Evolutionary conservation across 2,329 filamentous ascomycete species (phyloP).

Genomic region (Penicillium sp.): DNA sequence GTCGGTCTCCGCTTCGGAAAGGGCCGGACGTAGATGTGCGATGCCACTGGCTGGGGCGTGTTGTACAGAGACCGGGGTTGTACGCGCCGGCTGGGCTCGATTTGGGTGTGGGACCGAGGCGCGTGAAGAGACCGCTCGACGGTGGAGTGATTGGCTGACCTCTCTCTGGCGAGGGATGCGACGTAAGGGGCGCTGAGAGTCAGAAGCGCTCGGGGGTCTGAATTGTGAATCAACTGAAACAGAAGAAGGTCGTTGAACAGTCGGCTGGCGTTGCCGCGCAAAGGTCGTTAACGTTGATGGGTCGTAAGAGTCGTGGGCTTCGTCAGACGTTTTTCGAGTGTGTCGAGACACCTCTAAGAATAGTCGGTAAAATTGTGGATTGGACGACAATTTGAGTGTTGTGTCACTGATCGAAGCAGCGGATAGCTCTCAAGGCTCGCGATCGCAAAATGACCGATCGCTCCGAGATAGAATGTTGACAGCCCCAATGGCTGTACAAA

Average conservation of each 20-base stretch:
- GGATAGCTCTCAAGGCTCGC: slow-evolving; percentile 16
- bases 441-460: slow-evolving; percentile 15
- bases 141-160: slow-evolving; percentile 41
- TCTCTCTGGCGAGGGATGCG: slow-evolving; percentile 54
- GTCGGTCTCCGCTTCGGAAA: slow-evolving; percentile 38
- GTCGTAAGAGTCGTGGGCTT: slow-evolving; percentile 57
- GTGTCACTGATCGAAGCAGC: slow-evolving; percentile 18
- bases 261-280: slow-evolving; percentile 49
- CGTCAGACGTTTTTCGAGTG: slow-evolving; percentile 48
- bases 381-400: slow-evolving; percentile 38
- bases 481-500: slow-evolving; percentile 5
- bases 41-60: slow-evolving; percentile 21
- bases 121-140: slow-evolving; percentile 48
- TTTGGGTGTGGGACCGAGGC: slow-evolving; percentile 35
- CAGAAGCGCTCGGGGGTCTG: slow-evolving; percentile 54
- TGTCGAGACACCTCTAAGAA: slow-evolving; percentile 46
- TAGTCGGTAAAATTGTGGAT: slow-evolving; percentile 25
- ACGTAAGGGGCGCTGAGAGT: slow-evolving; percentile 54
- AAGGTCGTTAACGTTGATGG: slow-evolving; percentile 45
- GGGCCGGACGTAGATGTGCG: slow-evolving; percentile 30
- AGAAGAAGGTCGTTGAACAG: slow-evolving; percentile 42
- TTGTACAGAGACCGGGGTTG: slow-evolving; percentile 29
- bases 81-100: slow-evolving; percentile 28
- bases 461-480: not conserved
- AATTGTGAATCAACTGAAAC: slow-evolving; percentile 42